Percentiles rank a stretch among this genome's conserved stretches.
phyloP scores from a whole-genome alignment of 306 rosid genomes.

The Vigna nakashimae region DNA sequence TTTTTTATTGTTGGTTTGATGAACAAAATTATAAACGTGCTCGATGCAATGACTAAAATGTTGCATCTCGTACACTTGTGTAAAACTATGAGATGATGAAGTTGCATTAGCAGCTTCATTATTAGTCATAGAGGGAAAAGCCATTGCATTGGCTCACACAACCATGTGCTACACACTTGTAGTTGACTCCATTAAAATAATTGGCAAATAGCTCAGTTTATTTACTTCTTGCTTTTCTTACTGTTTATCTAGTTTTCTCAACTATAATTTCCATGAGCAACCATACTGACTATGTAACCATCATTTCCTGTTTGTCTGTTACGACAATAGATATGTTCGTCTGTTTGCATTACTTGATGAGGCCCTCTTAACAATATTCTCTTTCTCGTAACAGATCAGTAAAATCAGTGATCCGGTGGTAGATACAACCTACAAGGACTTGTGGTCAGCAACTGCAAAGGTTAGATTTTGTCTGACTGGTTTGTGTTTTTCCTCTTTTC shows the following conservation, averaged over 20 bases:
- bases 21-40: not conserved
- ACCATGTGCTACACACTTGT: not conserved
- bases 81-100: not conserved
- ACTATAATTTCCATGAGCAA: conserved; percentile 10
- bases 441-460: conserved; percentile 94
- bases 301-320: conserved; percentile 8
- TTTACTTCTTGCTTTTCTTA: not conserved
- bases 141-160: not conserved
- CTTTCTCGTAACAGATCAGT: conserved; percentile 52
- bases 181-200: not conserved
- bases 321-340: conserved; percentile 2
- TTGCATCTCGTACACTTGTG: conserved; percentile 1
- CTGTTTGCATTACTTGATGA: not conserved
- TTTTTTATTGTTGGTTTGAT: not conserved
- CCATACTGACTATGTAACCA: not conserved
- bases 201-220: not conserved
- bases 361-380: not conserved
- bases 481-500: conserved; percentile 11
- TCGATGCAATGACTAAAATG: conserved; percentile 15
- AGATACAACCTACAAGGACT: conserved; percentile 82
- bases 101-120: not conserved
- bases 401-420: conserved; percentile 77
- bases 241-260: conserved; percentile 9
- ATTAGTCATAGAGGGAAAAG: conserved; percentile 9
- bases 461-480: conserved; percentile 50